These are phyloP conservation scores for Andrographis paniculata DNA, from an alignment of 305 asterid species.

Conservation along the genomic window DNA sequence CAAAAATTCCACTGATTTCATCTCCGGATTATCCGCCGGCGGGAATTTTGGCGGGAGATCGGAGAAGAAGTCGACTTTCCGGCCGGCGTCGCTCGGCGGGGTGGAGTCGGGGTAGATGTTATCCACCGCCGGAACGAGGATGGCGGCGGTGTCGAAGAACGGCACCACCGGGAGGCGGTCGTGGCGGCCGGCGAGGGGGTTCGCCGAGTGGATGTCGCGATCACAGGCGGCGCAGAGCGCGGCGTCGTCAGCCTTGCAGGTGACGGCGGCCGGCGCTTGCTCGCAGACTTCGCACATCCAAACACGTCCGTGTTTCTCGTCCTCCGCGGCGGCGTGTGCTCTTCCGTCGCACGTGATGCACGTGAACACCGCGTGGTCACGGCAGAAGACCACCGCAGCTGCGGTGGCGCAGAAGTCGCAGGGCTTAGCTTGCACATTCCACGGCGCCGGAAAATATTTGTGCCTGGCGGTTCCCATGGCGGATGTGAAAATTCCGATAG, in stretches of 20 bases:
- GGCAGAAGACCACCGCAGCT: conserved; percentile 42
- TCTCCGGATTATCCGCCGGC: conserved; percentile 21
- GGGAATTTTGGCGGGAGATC: conserved; percentile 19
- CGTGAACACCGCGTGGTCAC: conserved; percentile 36
- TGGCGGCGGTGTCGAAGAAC: conserved; percentile 27
- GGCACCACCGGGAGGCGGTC: conserved; percentile 39
- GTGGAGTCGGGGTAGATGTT: conserved; percentile 2
- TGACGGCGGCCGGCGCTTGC: conserved; percentile 41
- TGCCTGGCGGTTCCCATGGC: conserved; percentile 13
- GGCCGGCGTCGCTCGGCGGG: neutral
- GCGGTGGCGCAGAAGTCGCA: conserved; percentile 45
- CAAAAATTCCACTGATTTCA: conserved; percentile 36
- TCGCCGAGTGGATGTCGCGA: conserved; percentile 43
- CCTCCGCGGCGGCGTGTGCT: conserved; percentile 27
- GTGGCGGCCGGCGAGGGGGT: conserved; percentile 45
- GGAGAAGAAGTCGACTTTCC: conserved; percentile 19
- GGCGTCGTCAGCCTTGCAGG: conserved; percentile 50
- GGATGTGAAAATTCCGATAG: too few relatives aligned
- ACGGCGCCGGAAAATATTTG: conserved; percentile 25
- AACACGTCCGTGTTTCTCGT: conserved; percentile 31
- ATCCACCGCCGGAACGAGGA: neutral
- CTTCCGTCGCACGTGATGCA: conserved; percentile 42
- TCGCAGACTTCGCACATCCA: conserved; percentile 51
- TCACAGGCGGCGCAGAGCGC: conserved; percentile 44
- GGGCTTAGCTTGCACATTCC: conserved; percentile 28